Percentiles rank a stretch among this genome's conserved stretches.
Conservation (phyloP, 805 yeast species). For the Maudiozyma barnettii region DNA sequence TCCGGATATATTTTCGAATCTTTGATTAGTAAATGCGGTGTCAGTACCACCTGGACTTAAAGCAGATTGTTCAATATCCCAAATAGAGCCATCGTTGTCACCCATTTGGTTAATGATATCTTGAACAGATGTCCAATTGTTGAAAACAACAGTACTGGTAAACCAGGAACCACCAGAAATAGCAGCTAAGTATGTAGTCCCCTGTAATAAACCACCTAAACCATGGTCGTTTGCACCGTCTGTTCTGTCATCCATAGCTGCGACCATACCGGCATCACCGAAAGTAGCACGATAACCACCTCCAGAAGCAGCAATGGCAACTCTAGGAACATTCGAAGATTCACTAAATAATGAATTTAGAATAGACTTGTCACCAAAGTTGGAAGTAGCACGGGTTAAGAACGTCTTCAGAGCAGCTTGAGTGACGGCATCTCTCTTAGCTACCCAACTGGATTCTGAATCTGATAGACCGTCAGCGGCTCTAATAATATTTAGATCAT, state of each 20-base stretch:
- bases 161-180: conserved; percentile 83
- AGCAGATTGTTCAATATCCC: conserved; percentile 63
- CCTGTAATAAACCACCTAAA: conserved; percentile 64
- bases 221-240: conserved; percentile 43
- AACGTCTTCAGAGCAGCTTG: conserved; percentile 35
- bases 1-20: conserved; percentile 43
- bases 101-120: conserved; percentile 35
- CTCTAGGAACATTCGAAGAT: conserved; percentile 31
- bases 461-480: conserved; percentile 38
- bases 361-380: conserved; percentile 13
- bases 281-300: conserved; percentile 91
- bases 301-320: conserved; percentile 64
- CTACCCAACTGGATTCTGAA: conserved; percentile 45
- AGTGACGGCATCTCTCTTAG: conserved; percentile 38
- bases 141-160: conserved; percentile 54
- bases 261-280: conserved; percentile 74
- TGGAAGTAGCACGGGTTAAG: conserved; percentile 32
- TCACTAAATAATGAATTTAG: conserved; percentile 16
- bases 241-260: conserved; percentile 76
- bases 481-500: conserved; percentile 33
- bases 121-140: conserved; percentile 65
- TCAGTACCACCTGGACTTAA: conserved; percentile 55
- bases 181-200: conserved; percentile 63
- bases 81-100: conserved; percentile 37
- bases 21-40: conserved; percentile 38